Evolutionary conservation across 2,329 filamentous ascomycete genomes (phyloP).

Genomic region (Magnaporthiopsis incrustans): DNA sequence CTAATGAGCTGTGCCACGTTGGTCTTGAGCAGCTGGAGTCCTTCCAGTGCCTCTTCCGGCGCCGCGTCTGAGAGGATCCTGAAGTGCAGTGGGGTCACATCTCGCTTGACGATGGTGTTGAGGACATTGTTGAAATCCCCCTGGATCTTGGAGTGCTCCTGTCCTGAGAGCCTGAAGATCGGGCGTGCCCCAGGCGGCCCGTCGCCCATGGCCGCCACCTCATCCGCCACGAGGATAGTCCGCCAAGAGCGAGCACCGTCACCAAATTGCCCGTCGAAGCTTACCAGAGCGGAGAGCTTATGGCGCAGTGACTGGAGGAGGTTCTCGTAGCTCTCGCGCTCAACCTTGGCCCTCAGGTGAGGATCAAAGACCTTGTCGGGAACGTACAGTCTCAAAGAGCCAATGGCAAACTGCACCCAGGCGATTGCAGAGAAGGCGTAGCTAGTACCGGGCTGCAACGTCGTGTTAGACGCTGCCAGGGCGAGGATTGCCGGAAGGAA

Average conservation of each 20-base stretch:
- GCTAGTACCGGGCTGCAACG: constrained; percentile 14
- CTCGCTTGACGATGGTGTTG: constrained; percentile 48
- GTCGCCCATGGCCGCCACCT: constrained; percentile 56
- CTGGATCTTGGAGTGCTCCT: constrained; percentile 65
- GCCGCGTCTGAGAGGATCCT: background rate
- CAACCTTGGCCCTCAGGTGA: constrained; percentile 55
- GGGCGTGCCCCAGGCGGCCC: constrained; percentile 35
- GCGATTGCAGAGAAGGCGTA: constrained; percentile 43
- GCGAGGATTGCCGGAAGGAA: constrained; percentile 38
- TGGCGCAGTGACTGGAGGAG: constrained; percentile 45
- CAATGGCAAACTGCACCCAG: constrained; percentile 70
- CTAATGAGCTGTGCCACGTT: constrained; percentile 61
- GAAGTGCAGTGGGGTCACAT: constrained; percentile 21
- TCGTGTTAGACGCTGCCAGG: constrained; percentile 27
- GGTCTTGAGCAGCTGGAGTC: constrained; percentile 42
- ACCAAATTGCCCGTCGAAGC: constrained; percentile 60
- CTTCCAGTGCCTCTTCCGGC: constrained; percentile 25
- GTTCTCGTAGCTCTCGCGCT: constrained; percentile 49
- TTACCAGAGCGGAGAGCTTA: constrained; percentile 51
- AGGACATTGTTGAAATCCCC: constrained; percentile 75
- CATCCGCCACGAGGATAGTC: constrained; percentile 51
- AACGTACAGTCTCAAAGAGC: constrained; percentile 70
- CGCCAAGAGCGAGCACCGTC: constrained; percentile 62
- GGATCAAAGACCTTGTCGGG: constrained; percentile 85
- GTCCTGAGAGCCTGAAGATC: constrained; percentile 63